phyloP scores from a whole-genome alignment of 208 protist species.

The Trypanosoma scelopori region DNA sequence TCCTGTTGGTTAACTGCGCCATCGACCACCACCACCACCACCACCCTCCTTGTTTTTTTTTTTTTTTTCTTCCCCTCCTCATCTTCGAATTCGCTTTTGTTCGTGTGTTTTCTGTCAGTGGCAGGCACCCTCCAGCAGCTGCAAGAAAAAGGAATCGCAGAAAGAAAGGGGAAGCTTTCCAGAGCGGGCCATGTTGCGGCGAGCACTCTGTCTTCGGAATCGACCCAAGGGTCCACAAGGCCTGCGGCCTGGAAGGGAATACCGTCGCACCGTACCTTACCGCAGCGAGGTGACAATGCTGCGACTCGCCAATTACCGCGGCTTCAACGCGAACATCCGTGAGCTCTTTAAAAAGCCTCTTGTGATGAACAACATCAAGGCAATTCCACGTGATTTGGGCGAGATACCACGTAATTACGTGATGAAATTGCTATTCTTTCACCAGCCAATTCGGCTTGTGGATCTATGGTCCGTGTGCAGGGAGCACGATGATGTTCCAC shows the following conservation, averaged over 20 bases:
- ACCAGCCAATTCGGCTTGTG: constrained; percentile 82
- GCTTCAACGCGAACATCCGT: constrained; percentile 84
- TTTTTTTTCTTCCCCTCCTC: constrained; percentile 17
- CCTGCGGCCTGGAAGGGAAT: constrained; percentile 71
- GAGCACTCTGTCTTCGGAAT: constrained; percentile 37
- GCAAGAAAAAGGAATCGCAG: too few relatives aligned
- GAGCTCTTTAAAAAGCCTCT: constrained; percentile 87
- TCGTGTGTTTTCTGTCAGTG: neutral
- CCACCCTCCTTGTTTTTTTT: constrained; percentile 21
- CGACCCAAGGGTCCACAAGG: constrained; percentile 82
- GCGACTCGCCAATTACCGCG: constrained; percentile 37
- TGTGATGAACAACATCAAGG: constrained; percentile 80
- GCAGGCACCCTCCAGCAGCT: too few relatives aligned
- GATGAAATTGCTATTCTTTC: constrained; percentile 82
- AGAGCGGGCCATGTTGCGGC: constrained; percentile 48
- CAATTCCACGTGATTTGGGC: constrained; percentile 84
- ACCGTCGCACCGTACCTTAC: constrained; percentile 80
- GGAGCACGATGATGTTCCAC: constrained; percentile 83
- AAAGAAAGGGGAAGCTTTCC: too few relatives aligned
- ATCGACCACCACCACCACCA: neutral
- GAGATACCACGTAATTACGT: constrained; percentile 89
- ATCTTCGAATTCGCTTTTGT: neutral
- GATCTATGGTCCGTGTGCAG: constrained; percentile 86
- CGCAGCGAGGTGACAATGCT: constrained; percentile 87
- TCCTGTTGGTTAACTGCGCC: neutral